These are phyloP conservation scores for Pythium sukuiense DNA, from an alignment of 352 stramenopile species.

Conservation along the genomic window DNA sequence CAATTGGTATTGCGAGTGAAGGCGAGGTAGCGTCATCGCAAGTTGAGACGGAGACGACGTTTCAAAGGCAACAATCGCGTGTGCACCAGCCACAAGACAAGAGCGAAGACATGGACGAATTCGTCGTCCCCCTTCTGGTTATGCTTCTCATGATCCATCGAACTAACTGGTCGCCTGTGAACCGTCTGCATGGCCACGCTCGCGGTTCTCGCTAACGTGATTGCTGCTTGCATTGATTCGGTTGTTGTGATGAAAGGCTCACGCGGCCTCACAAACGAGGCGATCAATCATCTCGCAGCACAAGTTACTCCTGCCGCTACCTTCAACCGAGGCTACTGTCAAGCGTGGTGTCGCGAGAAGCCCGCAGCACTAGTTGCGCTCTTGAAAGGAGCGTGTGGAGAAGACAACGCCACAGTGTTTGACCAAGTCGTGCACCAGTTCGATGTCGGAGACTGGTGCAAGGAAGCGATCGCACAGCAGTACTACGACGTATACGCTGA, in stretches of 20 bases:
- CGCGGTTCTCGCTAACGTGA: too few relatives aligned
- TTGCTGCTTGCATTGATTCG: not conserved
- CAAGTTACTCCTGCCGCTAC: not conserved
- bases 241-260: not conserved
- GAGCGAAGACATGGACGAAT: too few relatives aligned
- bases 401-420: not conserved
- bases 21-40: too few relatives aligned
- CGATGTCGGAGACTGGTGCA: not conserved
- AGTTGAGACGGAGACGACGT: too few relatives aligned
- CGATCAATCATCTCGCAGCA: not conserved
- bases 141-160: too few relatives aligned
- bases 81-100: too few relatives aligned
- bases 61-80: too few relatives aligned
- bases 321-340: not conserved
- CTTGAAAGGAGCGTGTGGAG: not conserved
- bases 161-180: too few relatives aligned
- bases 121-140: too few relatives aligned
- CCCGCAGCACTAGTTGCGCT: not conserved
- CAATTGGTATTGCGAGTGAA: too few relatives aligned
- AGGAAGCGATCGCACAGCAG: not conserved
- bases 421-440: not conserved
- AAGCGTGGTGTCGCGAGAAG: not conserved
- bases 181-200: not conserved
- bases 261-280: too few relatives aligned
- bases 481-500: not conserved